Percentiles rank a stretch among this genome's conserved stretches.
These are phyloP conservation scores for Colletotrichum brevisporum DNA, from an alignment of 2,329 filamentous ascomycete species.

Conservation along the genomic window DNA sequence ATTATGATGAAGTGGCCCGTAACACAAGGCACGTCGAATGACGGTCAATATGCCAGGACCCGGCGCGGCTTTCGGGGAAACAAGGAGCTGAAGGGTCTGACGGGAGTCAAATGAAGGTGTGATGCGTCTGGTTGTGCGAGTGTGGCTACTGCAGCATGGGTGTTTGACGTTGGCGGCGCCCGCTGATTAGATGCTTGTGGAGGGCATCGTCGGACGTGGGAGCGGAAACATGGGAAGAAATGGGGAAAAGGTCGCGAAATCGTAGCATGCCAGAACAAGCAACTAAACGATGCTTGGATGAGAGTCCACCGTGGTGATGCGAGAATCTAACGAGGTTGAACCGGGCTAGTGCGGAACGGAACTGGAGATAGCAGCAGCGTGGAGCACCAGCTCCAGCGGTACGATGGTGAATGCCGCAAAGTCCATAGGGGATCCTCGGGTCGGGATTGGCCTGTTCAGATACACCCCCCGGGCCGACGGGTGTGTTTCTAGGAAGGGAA, in stretches of 20 bases:
- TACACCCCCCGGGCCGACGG: background rate
- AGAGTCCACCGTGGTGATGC: conserved; percentile 21
- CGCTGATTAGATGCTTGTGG: background rate
- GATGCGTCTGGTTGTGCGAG: conserved; percentile 28
- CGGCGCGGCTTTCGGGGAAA: conserved; percentile 22
- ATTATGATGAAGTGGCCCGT: too few relatives aligned
- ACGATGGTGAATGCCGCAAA: background rate
- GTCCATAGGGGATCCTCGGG: background rate
- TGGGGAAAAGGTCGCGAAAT: conserved; percentile 19
- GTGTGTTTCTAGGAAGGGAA: background rate
- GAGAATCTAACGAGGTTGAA: conserved; percentile 26
- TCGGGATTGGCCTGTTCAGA: conserved; percentile 18
- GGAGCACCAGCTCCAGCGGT: too few relatives aligned
- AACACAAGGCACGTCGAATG: conserved; percentile 1
- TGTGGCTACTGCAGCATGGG: conserved; percentile 21
- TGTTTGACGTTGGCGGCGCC: conserved; percentile 2
- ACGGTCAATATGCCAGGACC: conserved; percentile 24
- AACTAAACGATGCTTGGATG: conserved; percentile 28
- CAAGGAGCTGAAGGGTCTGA: conserved; percentile 20
- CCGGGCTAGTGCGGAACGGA: background rate
- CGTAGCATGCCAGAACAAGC: conserved; percentile 28
- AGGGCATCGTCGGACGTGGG: conserved; percentile 13
- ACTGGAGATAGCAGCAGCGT: conserved; percentile 1
- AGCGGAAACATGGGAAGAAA: conserved; percentile 18
- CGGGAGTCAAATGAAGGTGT: conserved; percentile 22